Percentiles rank a stretch among this genome's conserved stretches.
These are phyloP conservation scores for Chlorella sp. DNA, from an alignment of 139 green algal species.

Conservation along the genomic window DNA sequence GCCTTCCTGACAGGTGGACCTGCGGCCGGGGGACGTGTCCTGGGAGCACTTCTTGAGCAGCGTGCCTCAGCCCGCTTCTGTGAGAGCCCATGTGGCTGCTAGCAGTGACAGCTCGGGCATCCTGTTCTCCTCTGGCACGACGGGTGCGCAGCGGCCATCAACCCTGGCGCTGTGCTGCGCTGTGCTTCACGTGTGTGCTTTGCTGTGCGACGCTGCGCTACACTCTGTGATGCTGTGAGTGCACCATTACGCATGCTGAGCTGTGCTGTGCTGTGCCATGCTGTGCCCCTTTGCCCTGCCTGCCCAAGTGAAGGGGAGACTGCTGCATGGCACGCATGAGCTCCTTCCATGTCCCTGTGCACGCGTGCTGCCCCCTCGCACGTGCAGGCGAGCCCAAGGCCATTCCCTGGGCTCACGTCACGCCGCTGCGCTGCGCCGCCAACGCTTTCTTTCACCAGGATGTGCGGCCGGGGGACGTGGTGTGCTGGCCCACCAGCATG, in stretches of 20 bases:
- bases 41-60: slow-evolving; percentile 65
- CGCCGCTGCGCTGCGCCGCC: slow-evolving; percentile 78
- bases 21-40: slow-evolving; percentile 51
- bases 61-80: neutral
- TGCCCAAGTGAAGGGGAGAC: too few relatives aligned
- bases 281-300: too few relatives aligned
- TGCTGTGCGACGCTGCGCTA: too few relatives aligned
- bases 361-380: neutral
- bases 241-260: too few relatives aligned
- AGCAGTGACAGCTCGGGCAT: slow-evolving; percentile 71
- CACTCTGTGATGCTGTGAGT: too few relatives aligned
- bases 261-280: too few relatives aligned
- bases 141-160: slow-evolving; percentile 44
- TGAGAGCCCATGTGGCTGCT: slow-evolving; percentile 44
- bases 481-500: slow-evolving; percentile 94
- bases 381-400: slow-evolving; percentile 89
- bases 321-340: too few relatives aligned
- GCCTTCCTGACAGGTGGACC: neutral
- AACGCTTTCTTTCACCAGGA: slow-evolving; percentile 84
- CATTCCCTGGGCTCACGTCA: slow-evolving; percentile 90
- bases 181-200: neutral
- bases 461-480: slow-evolving; percentile 66
- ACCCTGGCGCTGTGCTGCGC: neutral
- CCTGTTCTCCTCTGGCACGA: slow-evolving; percentile 95
- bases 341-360: too few relatives aligned